A percentile compares a stretch with the other conserved stretches of the same genome.
Evolutionary conservation across 2,329 filamentous ascomycete species (phyloP).

Genomic region (Neocatenulostroma microsporum): DNA sequence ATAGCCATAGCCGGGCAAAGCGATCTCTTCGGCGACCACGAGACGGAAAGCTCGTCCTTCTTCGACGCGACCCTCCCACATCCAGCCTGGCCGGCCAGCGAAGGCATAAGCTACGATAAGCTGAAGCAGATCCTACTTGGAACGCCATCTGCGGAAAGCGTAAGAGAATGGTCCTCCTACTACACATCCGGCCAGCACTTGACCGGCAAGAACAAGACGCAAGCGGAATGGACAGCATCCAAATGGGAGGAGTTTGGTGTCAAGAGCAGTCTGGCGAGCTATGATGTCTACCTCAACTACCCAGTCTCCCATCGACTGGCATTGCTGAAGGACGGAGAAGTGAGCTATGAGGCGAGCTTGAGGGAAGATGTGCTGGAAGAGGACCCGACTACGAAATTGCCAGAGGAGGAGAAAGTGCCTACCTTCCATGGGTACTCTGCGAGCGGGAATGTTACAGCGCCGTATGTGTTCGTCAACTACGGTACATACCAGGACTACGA

Average conservation of each 20-base stretch:
- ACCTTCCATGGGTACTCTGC: constrained; percentile 88
- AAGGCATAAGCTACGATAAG: constrained; percentile 47
- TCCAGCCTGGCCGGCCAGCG: constrained; percentile 34
- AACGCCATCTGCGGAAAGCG: constrained; percentile 48
- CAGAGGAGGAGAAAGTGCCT: constrained; percentile 62
- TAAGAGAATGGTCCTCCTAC: constrained; percentile 43
- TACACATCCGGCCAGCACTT: constrained; percentile 46
- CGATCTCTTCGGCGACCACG: constrained; percentile 28
- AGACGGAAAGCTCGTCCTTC: constrained; percentile 11
- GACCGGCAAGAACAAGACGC: constrained; percentile 45
- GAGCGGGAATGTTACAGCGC: constrained; percentile 75
- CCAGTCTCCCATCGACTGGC: constrained; percentile 46
- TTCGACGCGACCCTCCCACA: constrained; percentile 18
- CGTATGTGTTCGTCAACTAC: constrained; percentile 86
- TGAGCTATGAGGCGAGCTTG: constrained; percentile 67
- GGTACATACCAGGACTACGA: constrained; percentile 80
- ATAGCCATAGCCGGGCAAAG: constrained; percentile 31
- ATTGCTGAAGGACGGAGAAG: constrained; percentile 50
- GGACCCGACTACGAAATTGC: constrained; percentile 54
- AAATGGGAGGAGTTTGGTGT: constrained; percentile 44
- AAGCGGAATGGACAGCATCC: constrained; percentile 46
- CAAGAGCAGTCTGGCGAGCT: constrained; percentile 38
- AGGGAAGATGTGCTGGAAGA: constrained; percentile 73
- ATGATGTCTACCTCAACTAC: constrained; percentile 80
- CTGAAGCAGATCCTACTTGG: constrained; percentile 48